These are phyloP conservation scores for Thyridium curvatum DNA, from an alignment of 2,329 filamentous ascomycete species.

Conservation along the genomic window DNA sequence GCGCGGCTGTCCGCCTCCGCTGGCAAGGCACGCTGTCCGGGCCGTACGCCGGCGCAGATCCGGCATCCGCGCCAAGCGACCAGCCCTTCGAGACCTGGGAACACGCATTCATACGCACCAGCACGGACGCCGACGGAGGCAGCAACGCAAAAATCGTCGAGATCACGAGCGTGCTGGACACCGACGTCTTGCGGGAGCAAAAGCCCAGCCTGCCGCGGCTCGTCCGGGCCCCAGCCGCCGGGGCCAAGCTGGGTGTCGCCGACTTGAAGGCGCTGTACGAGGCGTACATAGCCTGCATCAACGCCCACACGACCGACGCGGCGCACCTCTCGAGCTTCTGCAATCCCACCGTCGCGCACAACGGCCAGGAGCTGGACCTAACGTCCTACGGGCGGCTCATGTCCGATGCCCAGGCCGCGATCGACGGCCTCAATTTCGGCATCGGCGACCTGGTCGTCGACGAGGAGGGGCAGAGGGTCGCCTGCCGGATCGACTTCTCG, in stretches of 20 bases:
- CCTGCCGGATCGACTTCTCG: conserved; percentile 20
- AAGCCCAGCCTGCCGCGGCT: neutral
- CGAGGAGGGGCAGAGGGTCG: conserved; percentile 21
- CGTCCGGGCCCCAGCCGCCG: neutral
- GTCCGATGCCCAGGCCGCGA: conserved; percentile 16
- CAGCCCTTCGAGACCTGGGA: no score
- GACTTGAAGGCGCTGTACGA: conserved; percentile 16
- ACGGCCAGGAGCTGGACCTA: conserved; percentile 14
- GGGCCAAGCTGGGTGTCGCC: neutral
- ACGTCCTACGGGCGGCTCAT: conserved; percentile 20
- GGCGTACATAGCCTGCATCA: conserved; percentile 24
- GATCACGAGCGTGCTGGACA: no score
- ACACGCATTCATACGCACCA: neutral
- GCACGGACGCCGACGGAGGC: neutral
- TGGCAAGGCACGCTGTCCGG: neutral
- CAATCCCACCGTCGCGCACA: conserved; percentile 20
- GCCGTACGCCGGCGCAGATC: no score
- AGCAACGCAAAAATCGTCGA: neutral
- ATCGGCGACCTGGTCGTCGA: conserved; percentile 22
- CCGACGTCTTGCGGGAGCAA: neutral
- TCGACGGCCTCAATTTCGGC: conserved; percentile 18
- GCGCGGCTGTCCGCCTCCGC: neutral
- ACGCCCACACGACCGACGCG: conserved; percentile 16
- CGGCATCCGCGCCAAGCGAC: no score
- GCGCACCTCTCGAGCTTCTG: conserved; percentile 17